These are phyloP conservation scores for Straminergon stramineum DNA, from an alignment of 225 moss, liverwort and hornwort species.

Conservation along the genomic window DNA sequence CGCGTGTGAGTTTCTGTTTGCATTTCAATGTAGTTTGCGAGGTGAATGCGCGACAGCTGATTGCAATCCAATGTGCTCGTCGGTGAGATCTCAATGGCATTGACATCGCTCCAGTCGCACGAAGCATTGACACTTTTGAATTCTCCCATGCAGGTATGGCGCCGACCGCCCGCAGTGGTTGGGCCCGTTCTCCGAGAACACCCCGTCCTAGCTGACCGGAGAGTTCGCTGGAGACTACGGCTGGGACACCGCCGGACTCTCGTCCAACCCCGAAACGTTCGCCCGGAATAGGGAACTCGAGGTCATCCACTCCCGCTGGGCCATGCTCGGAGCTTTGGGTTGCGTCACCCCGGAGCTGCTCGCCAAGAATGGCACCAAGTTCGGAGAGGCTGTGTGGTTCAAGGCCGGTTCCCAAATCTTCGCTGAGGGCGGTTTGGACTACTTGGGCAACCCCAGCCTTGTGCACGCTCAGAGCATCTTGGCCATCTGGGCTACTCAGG, in stretches of 20 bases:
- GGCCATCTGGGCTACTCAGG: conserved; percentile 17
- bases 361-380: background rate
- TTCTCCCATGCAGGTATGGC: conserved; percentile 22
- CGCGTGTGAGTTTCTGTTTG: background rate
- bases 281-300: background rate
- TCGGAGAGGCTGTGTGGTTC: conserved; percentile 6
- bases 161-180: conserved; percentile 43
- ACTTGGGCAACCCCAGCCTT: conserved; percentile 12
- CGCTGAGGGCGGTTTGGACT: background rate
- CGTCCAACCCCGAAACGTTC: background rate
- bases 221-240: background rate
- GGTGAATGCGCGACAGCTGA: too few species aligned
- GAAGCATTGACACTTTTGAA: too few species aligned
- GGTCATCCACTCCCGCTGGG: conserved; percentile 15
- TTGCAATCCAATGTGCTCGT: background rate
- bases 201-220: background rate
- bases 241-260: background rate
- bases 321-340: conserved; percentile 19
- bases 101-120: background rate
- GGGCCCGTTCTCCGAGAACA: conserved; percentile 46
- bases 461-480: conserved; percentile 61
- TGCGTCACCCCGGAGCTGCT: background rate
- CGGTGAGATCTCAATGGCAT: background rate
- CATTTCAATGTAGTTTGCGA: background rate
- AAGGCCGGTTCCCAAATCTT: conserved; percentile 28